Evolutionary conservation across 2,329 filamentous ascomycete species (phyloP).

Genomic region (Neofusicoccum kwambonambiense): DNA sequence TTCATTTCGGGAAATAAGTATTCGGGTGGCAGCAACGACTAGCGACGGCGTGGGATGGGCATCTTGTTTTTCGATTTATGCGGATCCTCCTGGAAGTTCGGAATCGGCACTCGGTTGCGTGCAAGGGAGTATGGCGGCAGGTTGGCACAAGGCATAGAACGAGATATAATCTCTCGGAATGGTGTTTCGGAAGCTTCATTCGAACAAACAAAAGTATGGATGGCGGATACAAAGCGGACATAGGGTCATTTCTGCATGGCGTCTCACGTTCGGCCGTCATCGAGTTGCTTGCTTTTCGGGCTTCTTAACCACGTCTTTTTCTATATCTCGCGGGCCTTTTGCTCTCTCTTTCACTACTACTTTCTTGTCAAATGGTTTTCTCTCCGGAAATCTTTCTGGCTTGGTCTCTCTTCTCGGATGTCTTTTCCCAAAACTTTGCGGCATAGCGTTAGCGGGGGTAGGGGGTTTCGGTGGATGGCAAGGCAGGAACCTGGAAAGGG

Average conservation of each 20-base stretch:
- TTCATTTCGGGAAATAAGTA: slow-evolving; percentile 17
- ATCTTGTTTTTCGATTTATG: slow-evolving; percentile 20
- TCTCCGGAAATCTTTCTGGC: slow-evolving; percentile 16
- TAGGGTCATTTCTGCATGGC: slow-evolving; percentile 14
- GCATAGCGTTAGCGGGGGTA: slow-evolving; percentile 20
- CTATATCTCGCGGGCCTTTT: slow-evolving; percentile 14
- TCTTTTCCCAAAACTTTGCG: slow-evolving; percentile 18
- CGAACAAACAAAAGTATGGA: slow-evolving; percentile 18
- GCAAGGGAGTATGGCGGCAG: slow-evolving; percentile 19
- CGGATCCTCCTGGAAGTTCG: slow-evolving; percentile 17
- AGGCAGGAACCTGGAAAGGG: slow-evolving; percentile 13
- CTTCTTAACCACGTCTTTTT: slow-evolving; percentile 13
- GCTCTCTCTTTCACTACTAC: slow-evolving; percentile 8
- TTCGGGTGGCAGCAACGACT: slow-evolving; percentile 20
- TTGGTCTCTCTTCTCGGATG: slow-evolving; percentile 19
- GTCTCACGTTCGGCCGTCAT: slow-evolving; percentile 15
- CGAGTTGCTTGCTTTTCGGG: slow-evolving; percentile 17
- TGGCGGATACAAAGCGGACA: slow-evolving; percentile 16
- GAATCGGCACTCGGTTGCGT: slow-evolving; percentile 18
- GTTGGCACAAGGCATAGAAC: slow-evolving; percentile 20
- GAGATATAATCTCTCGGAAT: slow-evolving; percentile 17
- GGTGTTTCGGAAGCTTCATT: slow-evolving; percentile 20
- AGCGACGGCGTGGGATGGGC: slow-evolving; percentile 20
- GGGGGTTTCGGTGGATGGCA: slow-evolving; percentile 16
- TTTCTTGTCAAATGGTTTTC: slow-evolving; percentile 19